A percentile compares a stretch with the other conserved stretches of the same genome.
These are phyloP conservation scores for Vanilla planifolia DNA, from an alignment of 106 monocot genomes.

Conservation along the genomic window DNA sequence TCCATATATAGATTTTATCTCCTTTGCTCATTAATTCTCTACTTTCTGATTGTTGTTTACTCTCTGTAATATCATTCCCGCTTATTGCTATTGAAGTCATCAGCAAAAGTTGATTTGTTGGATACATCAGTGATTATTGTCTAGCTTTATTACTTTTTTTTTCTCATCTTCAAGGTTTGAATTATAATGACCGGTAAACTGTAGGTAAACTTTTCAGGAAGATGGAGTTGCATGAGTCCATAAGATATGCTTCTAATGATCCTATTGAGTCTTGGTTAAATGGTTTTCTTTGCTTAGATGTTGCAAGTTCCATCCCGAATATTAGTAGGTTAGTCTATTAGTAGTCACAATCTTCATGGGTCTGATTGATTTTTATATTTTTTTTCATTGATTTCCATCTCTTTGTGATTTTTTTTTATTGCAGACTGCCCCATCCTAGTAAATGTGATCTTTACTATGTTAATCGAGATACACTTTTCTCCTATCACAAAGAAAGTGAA, in stretches of 20 bases:
- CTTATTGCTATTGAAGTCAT: too few relatives aligned
- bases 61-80: too few relatives aligned
- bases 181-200: constrained; percentile 5
- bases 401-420: constrained; percentile 9
- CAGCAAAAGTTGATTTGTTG: too few relatives aligned
- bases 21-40: too few relatives aligned
- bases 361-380: neutral
- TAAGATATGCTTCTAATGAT: constrained; percentile 93
- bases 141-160: constrained; percentile 12
- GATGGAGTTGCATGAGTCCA: constrained; percentile 85
- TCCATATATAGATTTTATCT: too few relatives aligned
- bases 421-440: constrained; percentile 73
- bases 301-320: constrained; percentile 62
- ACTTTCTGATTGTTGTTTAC: too few relatives aligned
- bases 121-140: too few relatives aligned
- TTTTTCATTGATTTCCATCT: constrained; percentile 3
- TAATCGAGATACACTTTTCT: constrained; percentile 94
- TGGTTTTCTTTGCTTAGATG: constrained; percentile 91
- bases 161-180: neutral
- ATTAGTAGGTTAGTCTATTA: constrained; percentile 46
- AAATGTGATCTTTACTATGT: constrained; percentile 98
- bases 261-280: constrained; percentile 96
- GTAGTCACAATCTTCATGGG: neutral
- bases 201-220: constrained; percentile 76
- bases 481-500: constrained; percentile 97